Percentiles rank a stretch among this genome's conserved stretches.
These are phyloP conservation scores for Pichia membranifaciens DNA, from an alignment of 805 yeast species.

Conservation along the genomic window DNA sequence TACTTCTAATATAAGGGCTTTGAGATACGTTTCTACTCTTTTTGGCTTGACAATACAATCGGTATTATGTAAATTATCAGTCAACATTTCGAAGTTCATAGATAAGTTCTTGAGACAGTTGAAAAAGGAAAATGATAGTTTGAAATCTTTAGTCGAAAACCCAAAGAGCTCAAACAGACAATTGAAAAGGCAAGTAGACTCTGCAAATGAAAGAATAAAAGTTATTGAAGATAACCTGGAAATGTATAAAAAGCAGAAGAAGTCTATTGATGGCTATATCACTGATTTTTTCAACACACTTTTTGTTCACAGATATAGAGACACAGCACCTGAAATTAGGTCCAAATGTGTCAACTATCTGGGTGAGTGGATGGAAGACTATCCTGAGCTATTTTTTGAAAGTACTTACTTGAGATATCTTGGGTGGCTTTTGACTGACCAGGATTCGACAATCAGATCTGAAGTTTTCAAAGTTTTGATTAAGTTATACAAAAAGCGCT, in stretches of 20 bases:
- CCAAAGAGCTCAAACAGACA: slow-evolving; percentile 24
- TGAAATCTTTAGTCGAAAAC: slow-evolving; percentile 8
- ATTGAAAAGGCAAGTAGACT: slow-evolving; percentile 27
- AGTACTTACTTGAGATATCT: slow-evolving; percentile 67
- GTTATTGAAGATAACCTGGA: slow-evolving; percentile 40
- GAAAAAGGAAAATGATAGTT: slow-evolving; percentile 21
- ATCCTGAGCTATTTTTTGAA: slow-evolving; percentile 67
- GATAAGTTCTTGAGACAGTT: slow-evolving; percentile 44
- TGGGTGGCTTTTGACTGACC: slow-evolving; percentile 84
- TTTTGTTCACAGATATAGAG: slow-evolving; percentile 74
- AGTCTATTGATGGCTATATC: slow-evolving; percentile 49
- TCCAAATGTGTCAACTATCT: slow-evolving; percentile 58
- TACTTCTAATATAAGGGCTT: slow-evolving; percentile 61
- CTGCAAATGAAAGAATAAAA: slow-evolving; percentile 37
- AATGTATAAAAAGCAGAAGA: slow-evolving; percentile 42
- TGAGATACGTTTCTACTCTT: slow-evolving; percentile 62
- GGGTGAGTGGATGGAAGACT: slow-evolving; percentile 64
- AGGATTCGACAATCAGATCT: slow-evolving; percentile 50
- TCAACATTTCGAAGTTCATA: slow-evolving; percentile 30
- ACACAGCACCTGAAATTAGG: slow-evolving; percentile 67
- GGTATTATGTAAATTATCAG: slow-evolving; percentile 47
- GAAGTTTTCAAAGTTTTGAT: slow-evolving; percentile 56
- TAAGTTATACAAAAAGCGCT: slow-evolving; percentile 39
- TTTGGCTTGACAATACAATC: slow-evolving; percentile 57
- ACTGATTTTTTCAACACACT: slow-evolving; percentile 61